phyloP scores from a whole-genome alignment of 129 eudicot genomes.

The Saussurea involucrata region DNA sequence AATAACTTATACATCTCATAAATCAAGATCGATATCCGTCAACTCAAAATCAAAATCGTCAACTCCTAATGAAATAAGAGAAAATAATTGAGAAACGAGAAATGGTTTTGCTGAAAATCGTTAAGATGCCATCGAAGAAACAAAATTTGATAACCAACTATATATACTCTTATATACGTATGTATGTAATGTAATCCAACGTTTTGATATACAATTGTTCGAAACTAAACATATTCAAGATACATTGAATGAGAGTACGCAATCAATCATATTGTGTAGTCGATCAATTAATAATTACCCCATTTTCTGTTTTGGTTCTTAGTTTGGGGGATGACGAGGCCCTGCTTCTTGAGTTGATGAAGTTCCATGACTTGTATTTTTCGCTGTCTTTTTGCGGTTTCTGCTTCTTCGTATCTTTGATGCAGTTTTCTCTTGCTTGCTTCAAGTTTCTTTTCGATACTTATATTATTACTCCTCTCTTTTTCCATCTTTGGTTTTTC shows the following conservation, averaged over 20 bases:
- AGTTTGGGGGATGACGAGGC: neutral
- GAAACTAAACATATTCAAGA: neutral
- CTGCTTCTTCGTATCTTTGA: neutral
- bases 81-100: no score
- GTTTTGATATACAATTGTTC: neutral
- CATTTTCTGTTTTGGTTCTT: neutral
- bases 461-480: neutral
- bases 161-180: no score
- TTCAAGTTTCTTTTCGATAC: neutral
- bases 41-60: no score
- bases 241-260: neutral
- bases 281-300: neutral
- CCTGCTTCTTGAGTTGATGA: neutral
- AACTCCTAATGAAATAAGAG: no score
- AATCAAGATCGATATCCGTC: no score
- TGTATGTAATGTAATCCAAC: no score
- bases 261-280: no score
- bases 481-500: neutral
- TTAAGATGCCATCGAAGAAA: no score
- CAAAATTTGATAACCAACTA: no score
- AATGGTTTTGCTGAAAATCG: no score
- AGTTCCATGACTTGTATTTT: neutral
- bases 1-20: no score
- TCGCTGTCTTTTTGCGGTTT: neutral
- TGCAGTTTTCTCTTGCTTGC: neutral